Evolutionary conservation across 1,284 basidiomycete species (phyloP), one percentile per base, ranked within the genome.

Genomic region (Ustilago nuda): DNA sequence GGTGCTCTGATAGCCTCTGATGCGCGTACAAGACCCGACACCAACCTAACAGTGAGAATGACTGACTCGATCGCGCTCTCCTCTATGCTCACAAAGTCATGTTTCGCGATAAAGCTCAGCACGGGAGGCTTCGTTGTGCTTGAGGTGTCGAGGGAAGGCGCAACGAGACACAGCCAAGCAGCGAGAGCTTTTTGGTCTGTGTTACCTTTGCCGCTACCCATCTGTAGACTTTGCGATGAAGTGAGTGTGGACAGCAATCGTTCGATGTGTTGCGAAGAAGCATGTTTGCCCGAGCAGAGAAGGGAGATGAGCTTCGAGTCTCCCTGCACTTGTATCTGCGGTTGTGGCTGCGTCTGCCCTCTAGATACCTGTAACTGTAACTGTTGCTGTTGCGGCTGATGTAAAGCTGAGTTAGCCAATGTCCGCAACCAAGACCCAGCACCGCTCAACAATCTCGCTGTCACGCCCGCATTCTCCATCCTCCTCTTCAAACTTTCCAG

Each of bases 101-200:
- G 19, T 2, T 48, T 32, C 17, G 61, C 55, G 1, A 73, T 43
- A 9, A 73, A 68, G 9, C 7, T 17, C 8, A 68, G 46, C 39
- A 64, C 55, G 1, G 61, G 53, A 32, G 54, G 32, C 2, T 36
- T 33, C 4, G 7, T 17, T 3, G 23, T 33, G 11, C n/a, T 45
- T 8, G 36, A 35, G 6, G 27, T 11, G 23, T 36, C 15, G 8
- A 17, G 17, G 8, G 41, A 23, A 0, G 56, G 60, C 1, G 64
- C 61, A 8, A 61, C 32, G 9, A 72, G 54, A 19, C 35, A 50
- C 11, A 67, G 9, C 64, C 65, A 72, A 4, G 60, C 53, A 11
- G 64, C 70, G 0, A 72, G 11, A 6, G 61, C 64, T 41, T 72
- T 72, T 39, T 72, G 70, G 6, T 72, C 70, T 30, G 11, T 50